Evolutionary conservation across 2,329 filamentous ascomycete species (phyloP), one percentile per base, ranked within the genome.

Genomic region (Fusarium cicatricum): DNA sequence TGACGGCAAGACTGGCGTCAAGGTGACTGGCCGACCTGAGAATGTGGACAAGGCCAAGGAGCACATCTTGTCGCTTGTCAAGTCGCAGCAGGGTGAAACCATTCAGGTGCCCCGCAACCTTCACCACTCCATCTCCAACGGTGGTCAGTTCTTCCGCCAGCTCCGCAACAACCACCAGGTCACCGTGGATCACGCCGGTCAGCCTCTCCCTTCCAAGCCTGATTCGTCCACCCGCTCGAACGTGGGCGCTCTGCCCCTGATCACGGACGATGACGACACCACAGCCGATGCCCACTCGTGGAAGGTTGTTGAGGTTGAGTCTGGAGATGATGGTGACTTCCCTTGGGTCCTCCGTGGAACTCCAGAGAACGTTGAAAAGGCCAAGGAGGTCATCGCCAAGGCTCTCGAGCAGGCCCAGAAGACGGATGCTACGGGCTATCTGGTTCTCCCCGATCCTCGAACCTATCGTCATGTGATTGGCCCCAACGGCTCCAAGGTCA

Each of bases 391-490:
- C 45, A 86, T 98, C 52, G 82, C 87, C 64, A 82, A 85, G 62
- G 90, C 92, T 3, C 82, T 97, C 37, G 84, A 88, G 60, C 85
- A 90, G 70, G 88, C 89, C 3, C 78, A 82, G 62, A 87, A 87
- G 77, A 88, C 83, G 72, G 87, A 82, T 39, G 86, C 88, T 5
- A 92, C 88, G 1, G 95, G 95, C 5, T 97, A 96, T 75, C 84
- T 99, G 31, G 88, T 95, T 62, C 84, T 99, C 33, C 90, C 94
- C 0, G 94, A 99, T 72, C 91, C 95, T 11, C 87, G 85, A 66
- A 92, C 91, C 40, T 97, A 97, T 81, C 87, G 94, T 59, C 90
- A 90, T 62, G 91, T 99, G 42, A 92, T 99, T 66, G 95, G 95
- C 5, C 88, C 89, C 62, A 90, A 90, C 55, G 95, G 95, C 55